Evolutionary conservation across 2,329 filamentous ascomycete species (phyloP).

Genomic region (Didymella arachidicola): DNA sequence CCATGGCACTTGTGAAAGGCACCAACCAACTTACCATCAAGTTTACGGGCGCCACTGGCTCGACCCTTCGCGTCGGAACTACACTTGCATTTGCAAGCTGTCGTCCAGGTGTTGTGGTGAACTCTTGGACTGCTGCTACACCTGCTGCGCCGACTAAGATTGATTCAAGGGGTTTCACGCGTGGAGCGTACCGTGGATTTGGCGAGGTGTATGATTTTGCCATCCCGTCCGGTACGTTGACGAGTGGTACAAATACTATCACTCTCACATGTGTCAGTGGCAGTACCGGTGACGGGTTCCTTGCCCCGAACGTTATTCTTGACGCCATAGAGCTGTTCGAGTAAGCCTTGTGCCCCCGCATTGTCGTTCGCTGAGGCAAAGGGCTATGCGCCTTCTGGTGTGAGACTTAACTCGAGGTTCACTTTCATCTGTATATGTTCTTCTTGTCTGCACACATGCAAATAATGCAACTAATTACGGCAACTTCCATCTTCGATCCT

Average conservation of each 20-base stretch:
- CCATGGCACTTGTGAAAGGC: conserved; percentile 71
- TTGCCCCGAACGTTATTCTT: conserved; percentile 63
- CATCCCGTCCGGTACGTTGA: conserved; percentile 67
- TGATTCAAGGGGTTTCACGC: conserved; percentile 69
- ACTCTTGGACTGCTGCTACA: conserved; percentile 59
- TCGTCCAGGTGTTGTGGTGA: conserved; percentile 65
- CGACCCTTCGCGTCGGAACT: conserved; percentile 70
- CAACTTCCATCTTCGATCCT: not conserved
- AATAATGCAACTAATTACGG: not conserved
- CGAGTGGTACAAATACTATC: conserved; percentile 68
- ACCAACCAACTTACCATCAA: conserved; percentile 69
- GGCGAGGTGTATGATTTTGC: conserved; percentile 70
- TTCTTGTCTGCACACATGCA: not conserved
- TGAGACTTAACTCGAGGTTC: not conserved
- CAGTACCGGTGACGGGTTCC: conserved; percentile 62
- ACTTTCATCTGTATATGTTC: conserved; percentile 7
- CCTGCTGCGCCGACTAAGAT: conserved; percentile 68
- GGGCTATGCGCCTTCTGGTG: not conserved
- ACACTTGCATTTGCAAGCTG: conserved; percentile 69
- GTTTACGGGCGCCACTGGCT: conserved; percentile 61
- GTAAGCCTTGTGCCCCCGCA: conserved; percentile 14
- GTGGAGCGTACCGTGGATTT: conserved; percentile 69
- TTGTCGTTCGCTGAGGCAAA: not conserved
- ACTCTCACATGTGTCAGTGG: conserved; percentile 67
- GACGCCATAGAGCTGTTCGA: conserved; percentile 48